Evolutionary conservation across 495 filamentous ascomycete genomes (phyloP).

Genomic region (Geopyxis carbonaria): DNA sequence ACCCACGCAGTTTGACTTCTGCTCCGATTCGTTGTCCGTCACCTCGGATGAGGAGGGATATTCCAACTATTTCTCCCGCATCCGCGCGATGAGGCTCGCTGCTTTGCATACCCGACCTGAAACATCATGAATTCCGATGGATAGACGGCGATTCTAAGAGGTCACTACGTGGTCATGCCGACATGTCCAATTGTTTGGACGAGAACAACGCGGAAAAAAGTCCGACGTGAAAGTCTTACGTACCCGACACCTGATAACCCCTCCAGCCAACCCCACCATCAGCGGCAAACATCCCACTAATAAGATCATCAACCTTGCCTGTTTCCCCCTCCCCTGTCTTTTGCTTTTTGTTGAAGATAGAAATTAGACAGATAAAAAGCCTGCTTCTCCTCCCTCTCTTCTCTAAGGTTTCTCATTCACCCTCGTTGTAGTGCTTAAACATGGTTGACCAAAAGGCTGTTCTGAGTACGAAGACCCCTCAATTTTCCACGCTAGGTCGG

Average conservation of each 20-base stretch:
- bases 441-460: slow-evolving; percentile 80
- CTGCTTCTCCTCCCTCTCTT: not conserved
- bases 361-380: slow-evolving; percentile 20
- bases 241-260: slow-evolving; percentile 15
- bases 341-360: slow-evolving; percentile 5
- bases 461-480: slow-evolving; percentile 47
- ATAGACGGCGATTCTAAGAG: too few relatives aligned
- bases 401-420: slow-evolving; percentile 29
- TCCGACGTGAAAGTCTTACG: slow-evolving; percentile 27
- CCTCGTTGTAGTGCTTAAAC: not conserved
- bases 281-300: not conserved
- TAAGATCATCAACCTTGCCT: not conserved
- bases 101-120: too few relatives aligned
- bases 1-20: too few relatives aligned
- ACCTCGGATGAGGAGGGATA: too few relatives aligned
- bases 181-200: too few relatives aligned
- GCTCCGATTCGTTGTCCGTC: too few relatives aligned
- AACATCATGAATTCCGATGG: too few relatives aligned
- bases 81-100: too few relatives aligned
- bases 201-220: too few relatives aligned
- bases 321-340: not conserved
- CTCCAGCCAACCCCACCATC: not conserved
- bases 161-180: too few relatives aligned
- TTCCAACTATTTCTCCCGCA: too few relatives aligned
- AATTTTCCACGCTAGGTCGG: slow-evolving; percentile 1